A percentile compares a stretch with the other conserved stretches of the same genome.
Conservation (phyloP, 2,329 filamentous ascomycete genomes). For the Paecilomyces niveus region DNA sequence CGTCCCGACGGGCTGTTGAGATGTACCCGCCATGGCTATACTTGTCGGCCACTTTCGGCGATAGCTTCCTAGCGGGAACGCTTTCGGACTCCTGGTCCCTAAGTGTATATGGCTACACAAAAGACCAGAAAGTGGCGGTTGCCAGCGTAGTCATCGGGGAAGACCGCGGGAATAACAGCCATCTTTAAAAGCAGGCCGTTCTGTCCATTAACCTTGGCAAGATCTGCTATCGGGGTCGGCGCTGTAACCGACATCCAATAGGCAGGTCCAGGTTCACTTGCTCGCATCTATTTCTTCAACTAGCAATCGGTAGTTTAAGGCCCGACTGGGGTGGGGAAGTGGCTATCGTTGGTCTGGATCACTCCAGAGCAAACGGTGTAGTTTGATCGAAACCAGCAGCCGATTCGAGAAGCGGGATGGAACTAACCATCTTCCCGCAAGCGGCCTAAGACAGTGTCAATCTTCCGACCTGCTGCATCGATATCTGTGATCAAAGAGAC, state of each 20-base stretch:
- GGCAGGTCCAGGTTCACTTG: constrained; percentile 2
- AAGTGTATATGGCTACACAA: not conserved
- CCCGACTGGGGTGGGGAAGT: not conserved
- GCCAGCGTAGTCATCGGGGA: not conserved
- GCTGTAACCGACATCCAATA: not conserved
- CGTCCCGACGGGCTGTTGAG: not conserved
- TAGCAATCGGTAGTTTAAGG: constrained; percentile 8
- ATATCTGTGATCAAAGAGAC: not conserved
- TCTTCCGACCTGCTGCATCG: not conserved
- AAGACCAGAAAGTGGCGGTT: not conserved
- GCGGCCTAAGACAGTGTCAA: not conserved
- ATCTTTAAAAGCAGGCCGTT: not conserved
- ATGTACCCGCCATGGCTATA: not conserved
- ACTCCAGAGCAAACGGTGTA: not conserved
- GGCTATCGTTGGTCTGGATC: not conserved
- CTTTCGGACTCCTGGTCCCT: not conserved
- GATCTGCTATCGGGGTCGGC: constrained; percentile 3
- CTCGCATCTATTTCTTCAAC: constrained; percentile 20
- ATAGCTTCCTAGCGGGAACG: not conserved
- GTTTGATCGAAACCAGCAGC: not conserved
- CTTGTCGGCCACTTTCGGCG: not conserved
- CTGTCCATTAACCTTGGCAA: not conserved
- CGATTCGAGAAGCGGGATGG: not conserved
- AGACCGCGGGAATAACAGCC: not conserved
- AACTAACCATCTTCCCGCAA: not conserved